A percentile compares a stretch with the other conserved stretches of the same genome.
Evolutionary conservation across 73 alveolate genomes (phyloP).

Genomic region (Tetrahymena borealis): DNA sequence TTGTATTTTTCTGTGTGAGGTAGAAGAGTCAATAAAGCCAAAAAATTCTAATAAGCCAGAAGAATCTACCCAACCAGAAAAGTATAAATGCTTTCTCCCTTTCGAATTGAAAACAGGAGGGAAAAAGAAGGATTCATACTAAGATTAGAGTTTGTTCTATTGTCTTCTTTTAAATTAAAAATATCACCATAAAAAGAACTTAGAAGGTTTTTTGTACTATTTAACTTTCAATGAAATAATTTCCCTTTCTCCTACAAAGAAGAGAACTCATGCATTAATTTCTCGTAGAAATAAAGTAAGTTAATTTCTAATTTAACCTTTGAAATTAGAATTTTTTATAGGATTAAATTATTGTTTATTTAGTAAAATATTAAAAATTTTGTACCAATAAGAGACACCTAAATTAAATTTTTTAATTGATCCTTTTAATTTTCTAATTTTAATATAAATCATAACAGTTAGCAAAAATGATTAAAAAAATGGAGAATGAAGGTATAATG

Average conservation of each 20-base stretch:
- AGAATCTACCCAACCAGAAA: neutral
- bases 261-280: neutral
- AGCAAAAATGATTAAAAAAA: neutral
- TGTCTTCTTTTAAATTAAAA: neutral
- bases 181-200: neutral
- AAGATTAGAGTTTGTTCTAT: neutral
- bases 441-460: neutral
- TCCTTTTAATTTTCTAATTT: too few relatives aligned
- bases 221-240: neutral
- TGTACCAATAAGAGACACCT: too few relatives aligned
- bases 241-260: neutral
- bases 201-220: neutral
- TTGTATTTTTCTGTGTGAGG: neutral
- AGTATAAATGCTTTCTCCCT: neutral
- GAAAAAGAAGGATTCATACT: neutral
- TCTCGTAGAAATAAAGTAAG: neutral
- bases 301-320: too few relatives aligned
- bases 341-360: neutral
- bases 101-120: neutral
- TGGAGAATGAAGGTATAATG: neutral
- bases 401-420: too few relatives aligned
- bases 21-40: neutral
- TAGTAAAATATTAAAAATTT: too few relatives aligned
- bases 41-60: too few relatives aligned
- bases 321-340: too few relatives aligned